phyloP scores from a whole-genome alignment of 2,329 filamentous ascomycete species.

The Geosmithia flava region DNA sequence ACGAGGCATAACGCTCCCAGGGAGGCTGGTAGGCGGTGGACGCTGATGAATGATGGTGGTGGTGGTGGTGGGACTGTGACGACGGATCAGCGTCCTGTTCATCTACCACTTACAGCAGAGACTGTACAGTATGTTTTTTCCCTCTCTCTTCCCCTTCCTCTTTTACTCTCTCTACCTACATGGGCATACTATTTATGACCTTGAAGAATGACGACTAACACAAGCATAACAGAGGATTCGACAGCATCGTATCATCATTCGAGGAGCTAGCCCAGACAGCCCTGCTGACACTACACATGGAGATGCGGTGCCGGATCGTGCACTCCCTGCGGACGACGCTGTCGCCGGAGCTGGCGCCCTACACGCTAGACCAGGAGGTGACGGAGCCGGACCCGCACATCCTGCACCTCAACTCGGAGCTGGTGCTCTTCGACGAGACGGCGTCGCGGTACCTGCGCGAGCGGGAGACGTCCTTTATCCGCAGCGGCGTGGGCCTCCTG shows the following conservation, averaged over 20 bases:
- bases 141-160: neutral
- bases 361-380: constrained; percentile 58
- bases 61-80: constrained; percentile 30
- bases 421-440: constrained; percentile 82
- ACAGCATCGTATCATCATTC: constrained; percentile 74
- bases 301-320: constrained; percentile 75
- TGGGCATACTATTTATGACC: neutral
- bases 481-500: constrained; percentile 62
- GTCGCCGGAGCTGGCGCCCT: constrained; percentile 48
- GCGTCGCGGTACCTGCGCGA: constrained; percentile 59
- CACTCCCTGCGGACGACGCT: constrained; percentile 58
- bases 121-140: constrained; percentile 55
- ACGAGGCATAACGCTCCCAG: constrained; percentile 40
- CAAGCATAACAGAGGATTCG: constrained; percentile 55
- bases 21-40: constrained; percentile 67
- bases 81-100: constrained; percentile 55
- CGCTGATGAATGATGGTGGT: constrained; percentile 53
- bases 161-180: neutral
- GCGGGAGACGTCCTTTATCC: constrained; percentile 63
- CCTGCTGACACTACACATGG: constrained; percentile 76
- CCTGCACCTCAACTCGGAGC: constrained; percentile 68
- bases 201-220: neutral
- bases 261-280: constrained; percentile 68
- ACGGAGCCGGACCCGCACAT: constrained; percentile 70
- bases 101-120: constrained; percentile 78